A percentile compares a stretch with the other conserved stretches of the same genome.
Conservation (phyloP, 257 asterid genomes). For the Ophiorrhiza pumila region DNA sequence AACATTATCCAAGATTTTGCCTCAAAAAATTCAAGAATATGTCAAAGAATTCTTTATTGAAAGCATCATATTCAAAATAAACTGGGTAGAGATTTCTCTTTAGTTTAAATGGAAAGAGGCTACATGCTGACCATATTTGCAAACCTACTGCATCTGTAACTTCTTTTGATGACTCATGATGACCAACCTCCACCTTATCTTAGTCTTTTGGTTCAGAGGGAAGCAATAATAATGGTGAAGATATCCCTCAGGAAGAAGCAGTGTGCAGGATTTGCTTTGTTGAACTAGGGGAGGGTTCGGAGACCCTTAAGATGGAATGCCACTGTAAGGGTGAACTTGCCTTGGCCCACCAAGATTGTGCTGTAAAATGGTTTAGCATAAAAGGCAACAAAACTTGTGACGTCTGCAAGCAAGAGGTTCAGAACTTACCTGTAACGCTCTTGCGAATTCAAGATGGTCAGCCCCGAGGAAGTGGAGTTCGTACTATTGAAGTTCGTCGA, state of each 20-base stretch:
- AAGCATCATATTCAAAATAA: neutral
- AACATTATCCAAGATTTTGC: neutral
- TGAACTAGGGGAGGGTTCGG: slow-evolving; percentile 75
- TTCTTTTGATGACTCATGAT: slow-evolving; percentile 9
- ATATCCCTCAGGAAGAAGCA: slow-evolving; percentile 83
- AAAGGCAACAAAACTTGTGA: slow-evolving; percentile 95
- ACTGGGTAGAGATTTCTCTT: neutral
- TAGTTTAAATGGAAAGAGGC: neutral
- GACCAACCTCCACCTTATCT: slow-evolving; percentile 27
- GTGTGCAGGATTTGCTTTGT: slow-evolving; percentile 88
- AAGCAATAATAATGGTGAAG: slow-evolving; percentile 47
- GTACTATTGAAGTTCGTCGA: slow-evolving; percentile 39
- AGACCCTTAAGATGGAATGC: slow-evolving; percentile 89
- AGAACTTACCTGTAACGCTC: slow-evolving; percentile 83
- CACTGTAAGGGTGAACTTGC: slow-evolving; percentile 97
- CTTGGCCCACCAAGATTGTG: slow-evolving; percentile 91
- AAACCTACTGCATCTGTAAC: neutral
- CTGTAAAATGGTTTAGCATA: slow-evolving; percentile 91
- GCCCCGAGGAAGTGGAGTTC: slow-evolving; percentile 37
- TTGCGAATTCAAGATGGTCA: slow-evolving; percentile 56
- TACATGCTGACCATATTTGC: slow-evolving; percentile 1
- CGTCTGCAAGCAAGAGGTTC: slow-evolving; percentile 84
- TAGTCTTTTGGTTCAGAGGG: slow-evolving; percentile 49
- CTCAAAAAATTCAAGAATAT: neutral
- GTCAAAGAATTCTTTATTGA: neutral